These are phyloP conservation scores for Eutypa lata DNA, from an alignment of 2,329 filamentous ascomycete species.

Conservation along the genomic window DNA sequence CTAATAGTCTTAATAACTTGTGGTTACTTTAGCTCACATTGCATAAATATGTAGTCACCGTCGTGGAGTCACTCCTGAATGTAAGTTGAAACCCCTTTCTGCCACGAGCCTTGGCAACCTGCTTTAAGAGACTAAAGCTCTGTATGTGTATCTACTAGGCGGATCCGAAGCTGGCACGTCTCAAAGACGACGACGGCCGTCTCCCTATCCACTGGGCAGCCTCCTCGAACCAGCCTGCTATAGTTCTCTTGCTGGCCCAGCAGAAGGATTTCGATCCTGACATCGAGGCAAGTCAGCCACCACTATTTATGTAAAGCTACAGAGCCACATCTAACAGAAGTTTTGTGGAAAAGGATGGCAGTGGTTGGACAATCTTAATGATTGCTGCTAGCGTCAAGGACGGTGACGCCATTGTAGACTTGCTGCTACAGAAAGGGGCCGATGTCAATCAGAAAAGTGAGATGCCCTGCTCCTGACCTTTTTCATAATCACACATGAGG, in stretches of 20 bases:
- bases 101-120: constrained; percentile 4
- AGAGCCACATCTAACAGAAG: not conserved
- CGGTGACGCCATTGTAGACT: constrained; percentile 62
- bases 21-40: not conserved
- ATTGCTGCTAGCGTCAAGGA: constrained; percentile 75
- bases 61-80: constrained; percentile 72
- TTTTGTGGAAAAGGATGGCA: constrained; percentile 51
- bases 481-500: not conserved
- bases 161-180: constrained; percentile 71
- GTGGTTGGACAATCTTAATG: constrained; percentile 82
- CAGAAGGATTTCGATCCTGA: constrained; percentile 78
- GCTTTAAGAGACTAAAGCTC: constrained; percentile 19
- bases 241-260: constrained; percentile 70
- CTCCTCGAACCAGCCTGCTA: constrained; percentile 74
- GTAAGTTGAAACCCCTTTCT: constrained; percentile 36
- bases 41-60: constrained; percentile 46
- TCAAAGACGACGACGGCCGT: constrained; percentile 80
- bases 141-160: constrained; percentile 53
- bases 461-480: not conserved
- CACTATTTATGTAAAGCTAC: too few species aligned
- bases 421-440: constrained; percentile 67
- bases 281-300: constrained; percentile 54
- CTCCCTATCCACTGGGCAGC: constrained; percentile 92
- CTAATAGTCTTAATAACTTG: too few species aligned
- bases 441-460: constrained; percentile 71